Evolutionary conservation across 1,284 basidiomycete genomes (phyloP).

Genomic region (Trichosporon asahii): DNA sequence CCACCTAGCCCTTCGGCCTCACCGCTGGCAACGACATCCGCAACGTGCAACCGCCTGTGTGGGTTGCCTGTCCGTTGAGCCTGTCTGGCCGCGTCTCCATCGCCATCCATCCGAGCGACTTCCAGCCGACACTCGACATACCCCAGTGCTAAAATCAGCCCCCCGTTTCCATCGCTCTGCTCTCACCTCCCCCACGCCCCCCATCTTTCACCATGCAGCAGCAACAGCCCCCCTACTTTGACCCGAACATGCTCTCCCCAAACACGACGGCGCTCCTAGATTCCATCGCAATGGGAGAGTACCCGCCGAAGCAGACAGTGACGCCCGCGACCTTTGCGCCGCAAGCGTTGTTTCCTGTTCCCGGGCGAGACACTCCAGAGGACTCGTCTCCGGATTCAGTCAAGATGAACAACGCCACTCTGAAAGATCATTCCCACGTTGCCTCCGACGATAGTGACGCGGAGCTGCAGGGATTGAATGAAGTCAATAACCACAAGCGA

Average conservation of each 20-base stretch:
- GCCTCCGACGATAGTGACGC: constrained; percentile 22
- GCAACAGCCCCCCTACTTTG: constrained; percentile 3
- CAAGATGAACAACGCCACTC: constrained; percentile 11
- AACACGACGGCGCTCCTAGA: constrained; percentile 46
- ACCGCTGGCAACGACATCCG: neutral
- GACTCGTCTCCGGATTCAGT: constrained; percentile 38
- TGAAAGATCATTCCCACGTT: neutral
- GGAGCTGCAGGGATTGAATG: constrained; percentile 7
- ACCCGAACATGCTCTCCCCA: constrained; percentile 41
- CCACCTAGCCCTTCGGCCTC: neutral
- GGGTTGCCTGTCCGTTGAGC: neutral
- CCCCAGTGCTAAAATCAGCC: neutral
- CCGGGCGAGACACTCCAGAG: constrained; percentile 42
- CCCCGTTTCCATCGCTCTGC: neutral
- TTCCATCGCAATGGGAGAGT: constrained; percentile 31
- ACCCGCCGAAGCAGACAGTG: constrained; percentile 4
- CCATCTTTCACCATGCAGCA: neutral
- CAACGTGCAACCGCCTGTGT: neutral
- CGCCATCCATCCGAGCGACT: neutral
- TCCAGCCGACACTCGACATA: neutral
- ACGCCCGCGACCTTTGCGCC: constrained; percentile 36
- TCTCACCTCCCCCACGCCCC: neutral
- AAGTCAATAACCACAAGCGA: constrained; percentile 32
- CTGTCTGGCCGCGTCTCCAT: neutral
- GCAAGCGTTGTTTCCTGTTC: constrained; percentile 44